phyloP scores from a whole-genome alignment of 176 grass and related monocot species.

The Triticum monococcum region DNA sequence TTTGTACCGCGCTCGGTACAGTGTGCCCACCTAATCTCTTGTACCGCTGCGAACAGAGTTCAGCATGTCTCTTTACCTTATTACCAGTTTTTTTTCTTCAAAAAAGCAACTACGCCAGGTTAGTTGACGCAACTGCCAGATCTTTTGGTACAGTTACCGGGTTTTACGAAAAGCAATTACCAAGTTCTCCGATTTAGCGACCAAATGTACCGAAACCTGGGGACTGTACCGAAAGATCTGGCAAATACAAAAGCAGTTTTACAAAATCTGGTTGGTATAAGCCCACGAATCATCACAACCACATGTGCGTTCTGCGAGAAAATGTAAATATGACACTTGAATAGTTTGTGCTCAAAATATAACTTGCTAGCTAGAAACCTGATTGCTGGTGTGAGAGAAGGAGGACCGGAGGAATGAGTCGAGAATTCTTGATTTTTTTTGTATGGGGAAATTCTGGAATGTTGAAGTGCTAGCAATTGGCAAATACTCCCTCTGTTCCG shows the following conservation, averaged over 20 bases:
- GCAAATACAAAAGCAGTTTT: too few species aligned
- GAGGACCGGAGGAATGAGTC: neutral
- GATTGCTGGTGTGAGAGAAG: neutral
- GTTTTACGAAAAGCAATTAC: too few species aligned
- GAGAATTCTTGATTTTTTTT: neutral
- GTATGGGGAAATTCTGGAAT: neutral
- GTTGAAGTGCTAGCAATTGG: neutral
- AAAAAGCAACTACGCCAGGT: too few species aligned
- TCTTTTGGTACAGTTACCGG: neutral
- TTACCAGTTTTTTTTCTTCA: neutral
- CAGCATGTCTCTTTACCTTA: neutral
- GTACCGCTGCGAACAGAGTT: neutral
- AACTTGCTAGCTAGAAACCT: neutral
- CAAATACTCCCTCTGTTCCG: neutral
- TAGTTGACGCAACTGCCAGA: neutral
- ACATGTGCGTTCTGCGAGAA: neutral
- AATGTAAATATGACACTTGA: neutral
- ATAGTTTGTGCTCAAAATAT: neutral
- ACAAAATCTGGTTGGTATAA: neutral
- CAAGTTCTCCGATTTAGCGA: too few species aligned
- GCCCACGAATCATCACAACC: neutral
- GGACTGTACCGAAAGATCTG: too few species aligned
- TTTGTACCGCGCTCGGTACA: neutral
- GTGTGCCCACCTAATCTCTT: neutral
- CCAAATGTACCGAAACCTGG: too few species aligned